Evolutionary conservation across 2,329 filamentous ascomycete species (phyloP).

Genomic region (Diaporthe capsici): DNA sequence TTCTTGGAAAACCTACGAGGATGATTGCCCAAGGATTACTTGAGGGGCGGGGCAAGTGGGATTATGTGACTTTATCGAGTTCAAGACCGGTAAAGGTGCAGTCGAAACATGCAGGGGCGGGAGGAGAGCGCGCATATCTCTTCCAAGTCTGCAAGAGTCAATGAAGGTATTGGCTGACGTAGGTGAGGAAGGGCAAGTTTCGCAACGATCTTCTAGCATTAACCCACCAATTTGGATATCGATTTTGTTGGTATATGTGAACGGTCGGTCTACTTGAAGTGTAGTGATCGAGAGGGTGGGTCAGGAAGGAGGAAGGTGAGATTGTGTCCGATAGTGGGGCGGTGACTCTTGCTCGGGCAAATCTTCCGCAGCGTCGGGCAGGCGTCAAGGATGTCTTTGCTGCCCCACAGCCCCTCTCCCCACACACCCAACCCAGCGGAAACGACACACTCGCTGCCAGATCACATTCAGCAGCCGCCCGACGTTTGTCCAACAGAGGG

Average conservation of each 20-base stretch:
- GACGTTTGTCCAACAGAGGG: constrained; percentile 12
- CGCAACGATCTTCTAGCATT: not conserved
- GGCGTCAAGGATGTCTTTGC: not conserved
- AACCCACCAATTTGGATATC: no score
- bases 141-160: not conserved
- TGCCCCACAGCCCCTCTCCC: not conserved
- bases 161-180: not conserved
- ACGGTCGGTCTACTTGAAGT: no score
- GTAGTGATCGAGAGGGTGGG: not conserved
- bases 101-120: not conserved
- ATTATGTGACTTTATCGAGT: not conserved
- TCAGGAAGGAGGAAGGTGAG: not conserved
- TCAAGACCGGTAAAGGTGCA: not conserved
- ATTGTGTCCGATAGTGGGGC: not conserved
- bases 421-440: constrained; percentile 1
- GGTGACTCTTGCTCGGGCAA: not conserved
- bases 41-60: not conserved
- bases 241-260: not conserved
- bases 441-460: constrained; percentile 11
- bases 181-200: not conserved
- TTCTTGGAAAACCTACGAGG: not conserved
- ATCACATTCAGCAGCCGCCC: constrained; percentile 34
- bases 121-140: not conserved
- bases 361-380: not conserved
- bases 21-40: not conserved